phyloP scores from a whole-genome alignment of 208 protist genomes.

The Leishmania braziliensis region DNA sequence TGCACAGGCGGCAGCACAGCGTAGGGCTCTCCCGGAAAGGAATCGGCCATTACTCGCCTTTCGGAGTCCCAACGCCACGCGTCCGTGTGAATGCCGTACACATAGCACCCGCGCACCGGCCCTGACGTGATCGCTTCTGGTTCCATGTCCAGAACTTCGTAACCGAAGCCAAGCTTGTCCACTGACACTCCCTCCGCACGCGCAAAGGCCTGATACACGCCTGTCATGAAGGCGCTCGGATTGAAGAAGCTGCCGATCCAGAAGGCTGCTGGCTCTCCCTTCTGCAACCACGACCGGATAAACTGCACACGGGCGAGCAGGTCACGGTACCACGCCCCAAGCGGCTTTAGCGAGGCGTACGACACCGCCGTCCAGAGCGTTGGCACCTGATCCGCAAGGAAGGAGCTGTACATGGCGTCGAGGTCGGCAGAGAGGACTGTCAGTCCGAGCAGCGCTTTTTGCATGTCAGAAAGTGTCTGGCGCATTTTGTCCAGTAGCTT shows the following conservation, averaged over 20 bases:
- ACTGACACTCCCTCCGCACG: constrained; percentile 96
- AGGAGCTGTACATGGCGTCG: constrained; percentile 95
- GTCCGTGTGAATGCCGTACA: constrained; percentile 97
- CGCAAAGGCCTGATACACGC: constrained; percentile 95
- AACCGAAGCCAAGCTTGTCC: constrained; percentile 95
- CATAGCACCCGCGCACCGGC: constrained; percentile 94
- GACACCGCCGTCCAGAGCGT: constrained; percentile 89
- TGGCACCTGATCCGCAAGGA: constrained; percentile 96
- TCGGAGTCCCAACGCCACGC: constrained; percentile 95
- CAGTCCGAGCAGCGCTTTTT: constrained; percentile 96
- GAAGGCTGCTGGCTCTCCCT: constrained; percentile 93
- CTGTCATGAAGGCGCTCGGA: constrained; percentile 99
- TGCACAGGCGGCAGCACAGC: constrained; percentile 93
- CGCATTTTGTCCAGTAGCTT: constrained; percentile 92
- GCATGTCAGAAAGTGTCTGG: constrained; percentile 88
- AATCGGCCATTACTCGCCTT: constrained; percentile 82
- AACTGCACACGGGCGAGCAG: constrained; percentile 93
- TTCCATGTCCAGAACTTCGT: constrained; percentile 75
- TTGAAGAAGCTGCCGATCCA: constrained; percentile 98
- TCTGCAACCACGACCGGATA: constrained; percentile 93
- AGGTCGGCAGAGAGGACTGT: constrained; percentile 96
- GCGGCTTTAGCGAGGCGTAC: constrained; percentile 97
- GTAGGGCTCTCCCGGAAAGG: constrained; percentile 90
- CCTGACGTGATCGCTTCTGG: constrained; percentile 52
- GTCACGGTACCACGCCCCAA: constrained; percentile 97